Evolutionary conservation across 768 basidiomycete species (phyloP).

Genomic region (Lactarius vividus): DNA sequence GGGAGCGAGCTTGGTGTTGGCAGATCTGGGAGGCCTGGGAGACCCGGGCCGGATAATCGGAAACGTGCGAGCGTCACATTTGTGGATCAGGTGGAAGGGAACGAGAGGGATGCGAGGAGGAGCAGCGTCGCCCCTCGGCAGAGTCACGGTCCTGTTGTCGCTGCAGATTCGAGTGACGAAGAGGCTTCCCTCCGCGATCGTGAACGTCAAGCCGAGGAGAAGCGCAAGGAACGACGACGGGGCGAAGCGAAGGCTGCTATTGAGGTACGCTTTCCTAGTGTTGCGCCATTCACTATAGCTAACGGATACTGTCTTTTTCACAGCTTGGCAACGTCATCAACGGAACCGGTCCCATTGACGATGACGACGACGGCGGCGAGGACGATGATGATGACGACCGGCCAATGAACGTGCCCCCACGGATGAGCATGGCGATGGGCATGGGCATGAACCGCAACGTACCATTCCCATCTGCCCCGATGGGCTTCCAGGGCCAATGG

Average conservation of each 20-base stretch:
- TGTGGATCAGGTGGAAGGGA: conserved; percentile 47
- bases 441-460: conserved; percentile 28
- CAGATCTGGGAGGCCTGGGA: conserved; percentile 29
- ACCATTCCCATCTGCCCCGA: conserved; percentile 26
- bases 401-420: conserved; percentile 28
- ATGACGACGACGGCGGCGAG: conserved; percentile 35
- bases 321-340: conserved; percentile 89
- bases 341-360: conserved; percentile 60
- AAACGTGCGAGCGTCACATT: conserved; percentile 70
- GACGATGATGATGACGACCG: conserved; percentile 33
- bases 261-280: conserved; percentile 55
- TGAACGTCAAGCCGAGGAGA: conserved; percentile 44
- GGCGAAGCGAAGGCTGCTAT: conserved; percentile 85
- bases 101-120: conserved; percentile 32
- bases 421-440: conserved; percentile 39
- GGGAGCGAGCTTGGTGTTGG: conserved; percentile 56
- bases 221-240: conserved; percentile 69
- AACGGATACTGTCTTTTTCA: conserved; percentile 5
- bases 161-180: conserved; percentile 15
- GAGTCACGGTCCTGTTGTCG: not conserved
- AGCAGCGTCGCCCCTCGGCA: conserved; percentile 13
- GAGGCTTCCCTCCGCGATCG: conserved; percentile 3
- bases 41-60: conserved; percentile 36
- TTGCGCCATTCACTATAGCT: not conserved
- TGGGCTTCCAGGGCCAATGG: conserved; percentile 36